Evolutionary conservation across 768 basidiomycete genomes (phyloP).

Genomic region (Naematelia encephala): DNA sequence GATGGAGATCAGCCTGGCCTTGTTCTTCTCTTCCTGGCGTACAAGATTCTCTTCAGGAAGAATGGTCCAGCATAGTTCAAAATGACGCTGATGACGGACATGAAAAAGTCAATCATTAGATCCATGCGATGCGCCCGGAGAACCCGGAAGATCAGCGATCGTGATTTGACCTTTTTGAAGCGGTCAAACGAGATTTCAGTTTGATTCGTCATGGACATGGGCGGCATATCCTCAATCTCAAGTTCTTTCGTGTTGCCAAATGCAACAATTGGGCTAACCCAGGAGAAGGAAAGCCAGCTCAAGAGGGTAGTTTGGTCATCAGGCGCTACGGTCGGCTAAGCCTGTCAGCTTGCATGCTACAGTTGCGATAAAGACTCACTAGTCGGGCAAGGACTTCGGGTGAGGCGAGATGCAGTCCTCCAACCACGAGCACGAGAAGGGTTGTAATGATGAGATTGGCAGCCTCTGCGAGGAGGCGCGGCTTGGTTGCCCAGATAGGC

Average conservation of each 20-base stretch:
- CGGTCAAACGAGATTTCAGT: conserved; percentile 34
- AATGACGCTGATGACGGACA: conserved; percentile 66
- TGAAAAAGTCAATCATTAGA: conserved; percentile 60
- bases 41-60: conserved; percentile 66
- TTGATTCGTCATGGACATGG: conserved; percentile 36
- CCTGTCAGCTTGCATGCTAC: background rate
- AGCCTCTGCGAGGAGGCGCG: conserved; percentile 21
- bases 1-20: background rate
- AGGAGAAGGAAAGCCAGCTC: conserved; percentile 46
- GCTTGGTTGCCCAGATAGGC: conserved; percentile 29
- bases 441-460: conserved; percentile 18
- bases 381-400: conserved; percentile 29
- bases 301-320: conserved; percentile 43
- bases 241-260: conserved; percentile 41
- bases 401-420: conserved; percentile 30
- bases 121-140: conserved; percentile 38
- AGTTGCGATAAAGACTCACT: conserved; percentile 22
- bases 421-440: conserved; percentile 19
- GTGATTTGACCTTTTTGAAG: conserved; percentile 24
- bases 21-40: conserved; percentile 6
- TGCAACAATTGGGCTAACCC: conserved; percentile 43
- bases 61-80: conserved; percentile 80
- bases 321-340: conserved; percentile 25
- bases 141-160: conserved; percentile 31
- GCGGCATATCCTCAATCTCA: conserved; percentile 40